Conservation (phyloP, 2,329 filamentous ascomycete species). For the Talaromyces sp. region DNA sequence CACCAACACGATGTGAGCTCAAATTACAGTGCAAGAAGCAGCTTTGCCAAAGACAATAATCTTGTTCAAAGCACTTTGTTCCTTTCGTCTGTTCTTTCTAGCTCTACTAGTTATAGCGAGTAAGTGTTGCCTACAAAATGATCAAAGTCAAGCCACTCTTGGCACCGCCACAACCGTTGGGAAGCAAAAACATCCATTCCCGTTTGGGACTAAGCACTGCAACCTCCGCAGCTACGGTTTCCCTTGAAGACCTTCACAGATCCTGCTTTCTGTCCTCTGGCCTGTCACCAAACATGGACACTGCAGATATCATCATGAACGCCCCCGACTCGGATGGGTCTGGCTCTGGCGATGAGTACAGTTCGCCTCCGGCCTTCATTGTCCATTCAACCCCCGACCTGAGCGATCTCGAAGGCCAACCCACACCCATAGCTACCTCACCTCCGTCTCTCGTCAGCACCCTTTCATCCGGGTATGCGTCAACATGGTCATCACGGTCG, state of each 20-base stretch:
- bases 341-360: constrained; percentile 42
- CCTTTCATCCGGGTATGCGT: constrained; percentile 23
- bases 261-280: background rate
- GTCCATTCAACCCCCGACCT: constrained; percentile 32
- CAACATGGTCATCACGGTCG: constrained; percentile 37
- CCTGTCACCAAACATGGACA: constrained; percentile 39
- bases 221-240: background rate
- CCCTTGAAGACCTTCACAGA: background rate
- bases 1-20: background rate
- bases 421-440: constrained; percentile 31
- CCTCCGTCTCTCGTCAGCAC: constrained; percentile 32
- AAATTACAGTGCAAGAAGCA: background rate
- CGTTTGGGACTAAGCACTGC: constrained; percentile 1
- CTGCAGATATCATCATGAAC: constrained; percentile 37
- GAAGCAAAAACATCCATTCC: background rate
- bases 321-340: constrained; percentile 40
- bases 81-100: background rate
- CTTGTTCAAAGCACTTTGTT: too few species aligned
- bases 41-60: background rate
- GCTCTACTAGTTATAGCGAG: background rate
- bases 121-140: background rate
- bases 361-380: constrained; percentile 32
- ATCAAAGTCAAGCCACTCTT: constrained; percentile 1
- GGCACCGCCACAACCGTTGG: constrained; percentile 9
- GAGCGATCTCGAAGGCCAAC: constrained; percentile 31